Evolutionary conservation across 2,329 filamentous ascomycete genomes (phyloP).

Genomic region (Colletotrichum sp.): DNA sequence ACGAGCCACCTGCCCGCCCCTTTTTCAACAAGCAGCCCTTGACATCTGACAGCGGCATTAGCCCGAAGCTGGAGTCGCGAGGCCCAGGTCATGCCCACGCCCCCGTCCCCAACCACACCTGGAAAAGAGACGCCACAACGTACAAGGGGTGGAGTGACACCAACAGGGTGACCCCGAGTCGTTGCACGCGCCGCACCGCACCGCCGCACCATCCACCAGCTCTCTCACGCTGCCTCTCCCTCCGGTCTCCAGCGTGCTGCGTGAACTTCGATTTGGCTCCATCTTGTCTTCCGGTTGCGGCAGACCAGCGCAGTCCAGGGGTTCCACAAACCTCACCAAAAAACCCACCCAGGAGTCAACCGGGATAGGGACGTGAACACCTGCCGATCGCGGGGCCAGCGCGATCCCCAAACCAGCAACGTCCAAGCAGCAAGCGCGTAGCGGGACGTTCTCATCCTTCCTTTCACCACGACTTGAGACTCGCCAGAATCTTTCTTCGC

Average conservation of each 20-base stretch:
- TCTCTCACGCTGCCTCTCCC: not conserved
- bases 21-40: not conserved
- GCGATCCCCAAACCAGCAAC: constrained; percentile 15
- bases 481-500: not conserved
- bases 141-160: not conserved
- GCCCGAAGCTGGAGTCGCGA: not conserved
- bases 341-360: not conserved
- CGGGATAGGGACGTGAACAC: not conserved
- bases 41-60: constrained; percentile 21
- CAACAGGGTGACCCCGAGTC: not conserved
- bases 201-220: not conserved
- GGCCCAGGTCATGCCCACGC: constrained; percentile 5
- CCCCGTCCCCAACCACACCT: not conserved
- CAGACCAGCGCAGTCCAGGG: not conserved
- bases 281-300: not conserved
- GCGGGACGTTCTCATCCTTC: not conserved
- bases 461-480: not conserved
- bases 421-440: not conserved
- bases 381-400: constrained; percentile 14
- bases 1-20: not conserved
- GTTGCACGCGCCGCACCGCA: constrained; percentile 13
- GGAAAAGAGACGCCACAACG: not conserved
- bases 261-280: not conserved
- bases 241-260: not conserved
- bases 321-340: not conserved